These are phyloP conservation scores for Tylopilus balloui DNA, from an alignment of 768 basidiomycete genomes.

Conservation along the genomic window DNA sequence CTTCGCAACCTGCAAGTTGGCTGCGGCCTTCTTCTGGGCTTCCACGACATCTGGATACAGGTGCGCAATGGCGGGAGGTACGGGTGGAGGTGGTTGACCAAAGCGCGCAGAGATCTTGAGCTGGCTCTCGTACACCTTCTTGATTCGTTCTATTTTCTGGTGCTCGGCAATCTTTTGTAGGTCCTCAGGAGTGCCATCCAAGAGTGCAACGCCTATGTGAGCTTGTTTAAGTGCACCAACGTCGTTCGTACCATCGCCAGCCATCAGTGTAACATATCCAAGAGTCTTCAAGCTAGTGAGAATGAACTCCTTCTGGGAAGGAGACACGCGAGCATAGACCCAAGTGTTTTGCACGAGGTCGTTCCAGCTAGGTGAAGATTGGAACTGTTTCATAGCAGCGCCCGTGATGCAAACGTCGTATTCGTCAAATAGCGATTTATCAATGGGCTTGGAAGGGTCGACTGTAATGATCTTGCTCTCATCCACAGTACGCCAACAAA, in stretches of 20 bases:
- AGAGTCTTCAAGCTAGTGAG: constrained; percentile 84
- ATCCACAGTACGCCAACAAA: constrained; percentile 92
- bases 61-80: constrained; percentile 83
- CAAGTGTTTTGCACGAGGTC: constrained; percentile 90
- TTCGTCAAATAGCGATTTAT: constrained; percentile 67
- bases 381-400: constrained; percentile 85
- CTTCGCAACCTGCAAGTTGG: constrained; percentile 58
- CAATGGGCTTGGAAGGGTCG: constrained; percentile 73
- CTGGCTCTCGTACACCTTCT: constrained; percentile 97
- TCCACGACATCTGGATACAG: constrained; percentile 87
- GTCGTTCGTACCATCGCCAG: constrained; percentile 98
- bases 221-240: constrained; percentile 98
- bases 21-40: constrained; percentile 78
- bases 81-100: constrained; percentile 89
- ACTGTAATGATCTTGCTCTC: constrained; percentile 87
- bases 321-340: constrained; percentile 98
- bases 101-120: constrained; percentile 86
- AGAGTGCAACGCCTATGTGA: constrained; percentile 89
- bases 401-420: constrained; percentile 99
- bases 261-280: constrained; percentile 94
- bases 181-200: constrained; percentile 90
- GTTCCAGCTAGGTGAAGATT: constrained; percentile 64
- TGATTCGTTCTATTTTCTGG: constrained; percentile 83
- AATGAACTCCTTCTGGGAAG: constrained; percentile 93
- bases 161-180: constrained; percentile 92